Conservation (phyloP, 306 rosid genomes). For the Erythrophleum fordii region DNA sequence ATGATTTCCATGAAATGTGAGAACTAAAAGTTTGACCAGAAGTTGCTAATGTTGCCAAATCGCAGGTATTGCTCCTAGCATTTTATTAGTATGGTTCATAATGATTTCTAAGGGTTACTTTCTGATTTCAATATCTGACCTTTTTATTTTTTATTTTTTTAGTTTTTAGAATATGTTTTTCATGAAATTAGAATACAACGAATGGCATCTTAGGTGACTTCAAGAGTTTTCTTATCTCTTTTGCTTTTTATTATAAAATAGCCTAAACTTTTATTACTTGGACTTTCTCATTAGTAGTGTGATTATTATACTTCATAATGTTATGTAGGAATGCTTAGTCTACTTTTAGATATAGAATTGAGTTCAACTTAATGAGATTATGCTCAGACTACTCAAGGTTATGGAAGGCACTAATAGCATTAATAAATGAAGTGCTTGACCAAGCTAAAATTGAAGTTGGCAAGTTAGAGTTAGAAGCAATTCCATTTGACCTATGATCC, state of each 20-base stretch:
- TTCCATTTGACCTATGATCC: slow-evolving; percentile 88
- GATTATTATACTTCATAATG: slow-evolving; percentile 21
- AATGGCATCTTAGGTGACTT: slow-evolving; percentile 94
- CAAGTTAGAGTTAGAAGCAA: slow-evolving; percentile 93
- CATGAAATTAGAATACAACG: slow-evolving; percentile 99
- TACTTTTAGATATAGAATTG: slow-evolving; percentile 88
- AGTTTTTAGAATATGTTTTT: slow-evolving; percentile 96
- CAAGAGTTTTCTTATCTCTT: slow-evolving; percentile 27
- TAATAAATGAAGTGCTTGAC: slow-evolving; percentile 97
- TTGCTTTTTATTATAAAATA: background rate
- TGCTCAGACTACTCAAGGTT: slow-evolving; percentile 95
- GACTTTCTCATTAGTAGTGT: slow-evolving; percentile 24
- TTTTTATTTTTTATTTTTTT: slow-evolving; percentile 34
- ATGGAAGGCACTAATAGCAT: slow-evolving; percentile 91
- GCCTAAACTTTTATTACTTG: background rate
- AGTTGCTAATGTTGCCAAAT: slow-evolving; percentile 95
- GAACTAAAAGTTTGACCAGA: slow-evolving; percentile 79
- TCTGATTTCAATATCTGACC: slow-evolving; percentile 31
- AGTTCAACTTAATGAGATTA: slow-evolving; percentile 92
- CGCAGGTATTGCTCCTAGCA: slow-evolving; percentile 69
- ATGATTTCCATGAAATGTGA: slow-evolving; percentile 83
- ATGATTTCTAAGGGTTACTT: slow-evolving; percentile 28
- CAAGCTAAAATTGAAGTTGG: slow-evolving; percentile 98
- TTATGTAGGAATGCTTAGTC: slow-evolving; percentile 92
- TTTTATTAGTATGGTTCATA: slow-evolving; percentile 27